These are phyloP conservation scores for Galium porrigens DNA, from an alignment of 305 asterid species.

Conservation along the genomic window DNA sequence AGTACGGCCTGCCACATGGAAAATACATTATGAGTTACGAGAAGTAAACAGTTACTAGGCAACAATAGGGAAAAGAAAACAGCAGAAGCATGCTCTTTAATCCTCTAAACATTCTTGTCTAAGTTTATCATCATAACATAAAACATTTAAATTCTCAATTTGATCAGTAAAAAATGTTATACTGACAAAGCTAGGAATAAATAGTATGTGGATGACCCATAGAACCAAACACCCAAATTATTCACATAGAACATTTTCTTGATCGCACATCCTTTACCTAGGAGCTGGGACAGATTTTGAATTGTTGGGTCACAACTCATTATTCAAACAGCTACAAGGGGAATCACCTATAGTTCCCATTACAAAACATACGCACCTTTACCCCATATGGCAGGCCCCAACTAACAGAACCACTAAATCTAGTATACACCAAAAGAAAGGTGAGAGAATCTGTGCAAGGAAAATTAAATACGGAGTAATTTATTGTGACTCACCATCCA, in stretches of 20 bases:
- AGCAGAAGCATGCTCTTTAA: not conserved
- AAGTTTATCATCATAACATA: not conserved
- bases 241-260: not conserved
- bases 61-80: not conserved
- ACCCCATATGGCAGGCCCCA: not conserved
- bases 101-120: not conserved
- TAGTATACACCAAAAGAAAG: not conserved
- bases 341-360: not conserved
- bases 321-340: not conserved
- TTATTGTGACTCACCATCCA: slow-evolving; percentile 52
- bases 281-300: not conserved
- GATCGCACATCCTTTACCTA: not conserved
- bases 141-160: not conserved
- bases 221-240: slow-evolving; percentile 4
- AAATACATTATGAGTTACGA: not conserved
- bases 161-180: not conserved
- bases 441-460: not conserved
- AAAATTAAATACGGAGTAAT: not conserved
- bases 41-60: not conserved
- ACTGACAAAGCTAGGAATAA: not conserved
- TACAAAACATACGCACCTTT: not conserved
- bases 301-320: not conserved
- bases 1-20: slow-evolving; percentile 62
- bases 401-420: not conserved
- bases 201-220: not conserved